phyloP scores from a whole-genome alignment of 2,329 filamentous ascomycete species.

The Nothopassalora personata region DNA sequence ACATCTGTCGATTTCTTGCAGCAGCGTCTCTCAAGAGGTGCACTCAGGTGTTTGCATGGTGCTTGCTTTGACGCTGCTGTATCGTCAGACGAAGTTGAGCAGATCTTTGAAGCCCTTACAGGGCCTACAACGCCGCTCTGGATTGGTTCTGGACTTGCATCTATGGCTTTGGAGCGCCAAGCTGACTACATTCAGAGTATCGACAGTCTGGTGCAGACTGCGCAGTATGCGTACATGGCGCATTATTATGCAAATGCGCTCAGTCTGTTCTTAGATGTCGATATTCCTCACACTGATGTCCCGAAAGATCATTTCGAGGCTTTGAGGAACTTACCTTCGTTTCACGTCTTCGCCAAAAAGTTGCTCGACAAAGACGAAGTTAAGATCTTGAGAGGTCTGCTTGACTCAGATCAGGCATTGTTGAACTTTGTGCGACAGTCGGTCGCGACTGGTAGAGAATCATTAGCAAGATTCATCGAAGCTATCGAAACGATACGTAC shows the following conservation, averaged over 20 bases:
- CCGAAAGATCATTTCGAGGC: constrained; percentile 61
- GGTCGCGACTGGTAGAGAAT: constrained; percentile 35
- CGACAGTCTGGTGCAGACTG: constrained; percentile 58
- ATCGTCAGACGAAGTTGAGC: constrained; percentile 65
- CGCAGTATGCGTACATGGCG: constrained; percentile 76
- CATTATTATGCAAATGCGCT: constrained; percentile 77
- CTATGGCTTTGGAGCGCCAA: constrained; percentile 64
- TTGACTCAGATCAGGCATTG: constrained; percentile 58
- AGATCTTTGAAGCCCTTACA: constrained; percentile 63
- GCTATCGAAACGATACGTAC: constrained; percentile 33
- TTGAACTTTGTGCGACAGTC: constrained; percentile 38
- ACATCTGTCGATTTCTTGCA: constrained; percentile 78
- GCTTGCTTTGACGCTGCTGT: constrained; percentile 73
- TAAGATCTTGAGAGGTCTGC: constrained; percentile 44
- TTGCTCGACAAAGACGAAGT: constrained; percentile 29
- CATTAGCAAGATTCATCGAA: constrained; percentile 38
- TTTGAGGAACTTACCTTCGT: constrained; percentile 64
- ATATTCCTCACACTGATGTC: constrained; percentile 37
- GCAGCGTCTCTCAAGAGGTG: constrained; percentile 63
- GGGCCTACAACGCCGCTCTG: constrained; percentile 53
- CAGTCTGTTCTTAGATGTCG: constrained; percentile 54
- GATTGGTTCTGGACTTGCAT: constrained; percentile 59
- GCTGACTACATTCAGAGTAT: constrained; percentile 72
- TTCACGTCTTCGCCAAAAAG: constrained; percentile 42
- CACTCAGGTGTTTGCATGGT: constrained; percentile 62